Conservation (phyloP, 2,329 filamentous ascomycete genomes). For the Stagonosporopsis tanaceti region DNA sequence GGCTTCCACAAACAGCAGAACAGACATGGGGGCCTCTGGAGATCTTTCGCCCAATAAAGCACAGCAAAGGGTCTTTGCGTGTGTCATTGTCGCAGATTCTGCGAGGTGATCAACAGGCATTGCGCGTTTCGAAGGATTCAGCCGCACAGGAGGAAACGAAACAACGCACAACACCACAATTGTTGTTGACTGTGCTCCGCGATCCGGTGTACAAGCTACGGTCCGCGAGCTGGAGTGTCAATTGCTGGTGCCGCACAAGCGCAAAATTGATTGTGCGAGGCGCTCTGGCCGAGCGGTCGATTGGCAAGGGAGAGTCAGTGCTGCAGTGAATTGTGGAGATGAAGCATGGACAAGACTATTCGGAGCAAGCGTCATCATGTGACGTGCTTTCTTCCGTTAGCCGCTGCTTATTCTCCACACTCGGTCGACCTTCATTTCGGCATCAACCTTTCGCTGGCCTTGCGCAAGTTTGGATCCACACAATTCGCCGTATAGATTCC, state of each 20-base stretch:
- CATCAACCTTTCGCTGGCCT: constrained; percentile 11
- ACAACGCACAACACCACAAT: constrained; percentile 4
- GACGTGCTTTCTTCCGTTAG: constrained; percentile 1
- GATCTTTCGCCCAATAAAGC: constrained; percentile 19
- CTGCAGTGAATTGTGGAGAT: constrained; percentile 17
- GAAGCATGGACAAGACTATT: constrained; percentile 1
- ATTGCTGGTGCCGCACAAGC: constrained; percentile 18
- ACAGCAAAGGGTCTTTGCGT: constrained; percentile 10
- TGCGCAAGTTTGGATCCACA: constrained; percentile 10
- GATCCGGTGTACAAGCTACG: not conserved
- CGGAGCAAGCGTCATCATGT: constrained; percentile 9
- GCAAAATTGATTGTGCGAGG: constrained; percentile 15
- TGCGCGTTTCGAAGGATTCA: constrained; percentile 16
- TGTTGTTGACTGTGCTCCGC: constrained; percentile 1
- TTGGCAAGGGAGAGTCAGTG: constrained; percentile 17
- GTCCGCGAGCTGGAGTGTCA: constrained; percentile 1
- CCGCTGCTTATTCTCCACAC: constrained; percentile 9
- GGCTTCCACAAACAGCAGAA: constrained; percentile 20
- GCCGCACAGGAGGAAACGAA: constrained; percentile 14
- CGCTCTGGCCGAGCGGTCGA: constrained; percentile 19
- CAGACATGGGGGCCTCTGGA: constrained; percentile 17
- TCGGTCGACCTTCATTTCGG: constrained; percentile 20
- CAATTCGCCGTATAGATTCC: constrained; percentile 17
- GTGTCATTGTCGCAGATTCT: constrained; percentile 20
- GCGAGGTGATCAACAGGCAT: constrained; percentile 14